A percentile compares a stretch with the other conserved stretches of the same genome.
phyloP scores from a whole-genome alignment of 2,329 filamentous ascomycete genomes.

The Alternaria alternata region DNA sequence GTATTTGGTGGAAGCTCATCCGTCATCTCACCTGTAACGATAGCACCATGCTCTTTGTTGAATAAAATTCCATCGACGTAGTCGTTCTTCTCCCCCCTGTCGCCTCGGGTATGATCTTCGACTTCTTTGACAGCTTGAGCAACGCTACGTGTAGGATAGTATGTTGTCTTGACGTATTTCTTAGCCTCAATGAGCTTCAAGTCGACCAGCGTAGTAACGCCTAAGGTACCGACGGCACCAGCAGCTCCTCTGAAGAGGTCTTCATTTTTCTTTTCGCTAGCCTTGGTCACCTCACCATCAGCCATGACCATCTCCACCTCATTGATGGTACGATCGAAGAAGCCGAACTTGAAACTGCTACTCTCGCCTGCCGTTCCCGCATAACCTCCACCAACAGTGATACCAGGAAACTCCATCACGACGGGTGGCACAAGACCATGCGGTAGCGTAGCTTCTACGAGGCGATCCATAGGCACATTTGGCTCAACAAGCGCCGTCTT shows the following conservation, averaged over 20 bases:
- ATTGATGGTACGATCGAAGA: constrained; percentile 69
- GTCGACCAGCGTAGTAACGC: constrained; percentile 68
- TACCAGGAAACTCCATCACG: constrained; percentile 77
- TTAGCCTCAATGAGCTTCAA: constrained; percentile 57
- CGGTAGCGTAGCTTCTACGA: constrained; percentile 66
- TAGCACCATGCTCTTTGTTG: constrained; percentile 52
- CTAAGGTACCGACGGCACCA: constrained; percentile 71
- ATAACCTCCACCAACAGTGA: constrained; percentile 74
- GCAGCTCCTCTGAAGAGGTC: constrained; percentile 72
- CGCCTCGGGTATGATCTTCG: constrained; percentile 48
- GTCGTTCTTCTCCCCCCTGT: constrained; percentile 48
- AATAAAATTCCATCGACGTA: constrained; percentile 63
- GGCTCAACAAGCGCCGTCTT: constrained; percentile 72
- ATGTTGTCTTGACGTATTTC: constrained; percentile 60
- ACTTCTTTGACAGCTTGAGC: constrained; percentile 54
- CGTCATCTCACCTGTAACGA: constrained; percentile 57
- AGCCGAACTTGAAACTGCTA: constrained; percentile 72
- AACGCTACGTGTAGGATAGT: constrained; percentile 54
- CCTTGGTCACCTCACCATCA: constrained; percentile 64
- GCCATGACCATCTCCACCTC: constrained; percentile 72
- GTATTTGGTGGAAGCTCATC: constrained; percentile 42
- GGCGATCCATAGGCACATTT: constrained; percentile 72
- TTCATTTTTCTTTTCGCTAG: constrained; percentile 62
- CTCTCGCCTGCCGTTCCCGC: constrained; percentile 74
- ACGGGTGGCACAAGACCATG: constrained; percentile 69